Base-by-base conservation (phyloP, 768 basidiomycete genomes). In the Gloeopeniophorella convolvens region DNA sequence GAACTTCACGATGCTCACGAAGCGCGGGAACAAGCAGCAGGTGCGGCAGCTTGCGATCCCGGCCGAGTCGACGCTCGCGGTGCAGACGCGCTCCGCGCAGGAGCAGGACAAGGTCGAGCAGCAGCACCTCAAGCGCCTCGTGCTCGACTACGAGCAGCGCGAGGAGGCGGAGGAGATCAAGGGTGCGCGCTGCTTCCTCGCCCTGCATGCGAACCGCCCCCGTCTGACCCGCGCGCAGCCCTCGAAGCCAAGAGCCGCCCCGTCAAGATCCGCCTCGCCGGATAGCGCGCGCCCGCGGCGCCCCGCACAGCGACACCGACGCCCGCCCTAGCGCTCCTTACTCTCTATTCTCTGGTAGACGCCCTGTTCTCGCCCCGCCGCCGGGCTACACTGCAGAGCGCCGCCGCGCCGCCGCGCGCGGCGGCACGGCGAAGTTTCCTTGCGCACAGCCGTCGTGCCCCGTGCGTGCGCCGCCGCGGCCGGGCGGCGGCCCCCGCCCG, bases 101-200 rank as follows among this genome's bases (percentile, higher is more conserved):
- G 71, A 89, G 55, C 92, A 93, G 64, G 92, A 94, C 67, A 89
- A 85, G 68, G 91, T 89, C 6, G 96, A 99, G 63, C 95, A 98
- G 59, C 92, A 98, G 66, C 90, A 97, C 54, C 71, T 99, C 58
- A 99, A 99, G 71, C 81, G 84, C n/a, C 76, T 98, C 16, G 96
- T 96, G 3, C 76, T 95, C 45, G 79, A 91, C 63, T 93, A 91
- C 56, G 90, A 91, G 62, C 89, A 91, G 60, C 84, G 85, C 28
- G 90, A 91, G 65, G 89, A 90, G 67, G 84, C 78, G 3, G 87
- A 89, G 63, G 87, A 89, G 61, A 60, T 86, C 59, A 87, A 80
- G 78, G 85, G 87, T 84, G 46, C 34, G 56, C 48, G 24, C 15
- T 27, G 8, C 45, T 7, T 7, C 23, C 23, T 23, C 16, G 13